Base-by-base conservation (phyloP, 257 asterid species). In the Penstemon eatonii region DNA sequence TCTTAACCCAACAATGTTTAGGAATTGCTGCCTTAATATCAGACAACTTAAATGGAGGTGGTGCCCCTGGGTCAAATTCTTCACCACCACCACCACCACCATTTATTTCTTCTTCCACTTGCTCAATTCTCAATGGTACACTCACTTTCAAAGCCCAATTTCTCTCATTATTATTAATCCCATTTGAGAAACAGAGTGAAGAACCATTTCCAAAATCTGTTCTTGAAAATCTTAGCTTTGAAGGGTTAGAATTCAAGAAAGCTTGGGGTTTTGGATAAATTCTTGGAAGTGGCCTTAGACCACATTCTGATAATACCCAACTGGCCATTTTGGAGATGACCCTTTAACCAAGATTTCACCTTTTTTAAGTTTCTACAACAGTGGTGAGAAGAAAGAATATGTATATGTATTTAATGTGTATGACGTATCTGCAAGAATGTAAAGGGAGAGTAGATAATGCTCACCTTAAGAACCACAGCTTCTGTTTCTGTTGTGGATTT, bases 1-100 rank as follows among this genome's bases (percentile, higher is more conserved):
- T 78, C 79, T 83, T 94, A 3, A 90, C 96, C 99, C 97, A 93
- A 66, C 97, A 90, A 82, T 90, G 97, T 78, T 90, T 90, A 0
- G 99, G 97, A 76, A 93, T 93, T 13, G 97, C 97, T 9, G 80
- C 90, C 78, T 63, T 87, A 56, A 93, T 78, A 73, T 90, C 99
- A 5, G 92, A 67, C 62, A 90, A 73, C 67, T 85, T 90, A 74
- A 93, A 93, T 6, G 92, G 99, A 0, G 97, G 97, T 0, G 90
- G 87, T 2, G 91, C 87, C 6, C 86, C 88, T 0, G 95, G 95
- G 85, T 93, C 92, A 56, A 93, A 84, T 11, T 57, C 84, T 1
- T 55, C 56, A 47, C 9, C 50, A 67, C 13, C 63, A 65, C 12
- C 56, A 0, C 18, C 72, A 49, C 7, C 73, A 15, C 58, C 67